phyloP scores from a whole-genome alignment of 495 filamentous ascomycete species.

The Hamigera avellanea region DNA sequence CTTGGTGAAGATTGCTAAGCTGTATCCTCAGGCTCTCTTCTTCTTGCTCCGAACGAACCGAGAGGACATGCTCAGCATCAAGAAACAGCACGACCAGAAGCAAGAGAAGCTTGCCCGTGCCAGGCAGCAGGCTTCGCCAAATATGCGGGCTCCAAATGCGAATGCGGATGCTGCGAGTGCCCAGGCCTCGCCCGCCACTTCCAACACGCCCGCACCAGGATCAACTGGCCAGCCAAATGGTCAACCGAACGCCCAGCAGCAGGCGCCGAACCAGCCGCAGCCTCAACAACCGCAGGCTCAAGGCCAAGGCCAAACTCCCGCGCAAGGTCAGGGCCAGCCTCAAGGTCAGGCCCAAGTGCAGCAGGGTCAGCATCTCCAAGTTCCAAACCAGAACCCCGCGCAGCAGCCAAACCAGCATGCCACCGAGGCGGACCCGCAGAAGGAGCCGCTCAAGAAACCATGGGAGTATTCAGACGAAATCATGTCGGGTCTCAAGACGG shows the following conservation, averaged over 20 bases:
- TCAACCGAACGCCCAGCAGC: constrained; percentile 22
- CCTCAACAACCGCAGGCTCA: constrained; percentile 6
- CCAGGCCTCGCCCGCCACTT: constrained; percentile 15
- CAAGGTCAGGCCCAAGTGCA: constrained; percentile 16
- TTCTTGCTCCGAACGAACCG: constrained; percentile 85
- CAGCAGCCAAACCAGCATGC: constrained; percentile 16
- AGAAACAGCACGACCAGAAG: constrained; percentile 75
- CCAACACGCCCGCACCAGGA: constrained; percentile 9
- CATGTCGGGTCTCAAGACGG: constrained; percentile 85
- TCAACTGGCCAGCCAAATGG: constrained; percentile 5
- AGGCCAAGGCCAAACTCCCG: constrained; percentile 18
- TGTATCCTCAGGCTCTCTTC: constrained; percentile 88
- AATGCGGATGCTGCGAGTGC: constrained; percentile 34
- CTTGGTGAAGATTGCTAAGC: constrained; percentile 85
- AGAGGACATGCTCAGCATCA: constrained; percentile 90
- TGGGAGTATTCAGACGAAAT: constrained; percentile 97
- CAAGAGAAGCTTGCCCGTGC: constrained; percentile 46
- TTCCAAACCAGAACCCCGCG: constrained; percentile 26
- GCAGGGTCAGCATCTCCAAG: constrained; percentile 24
- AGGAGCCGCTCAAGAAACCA: constrained; percentile 55
- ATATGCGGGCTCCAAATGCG: constrained; percentile 40
- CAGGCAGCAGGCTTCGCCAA: constrained; percentile 36
- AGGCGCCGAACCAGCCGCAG: constrained; percentile 17
- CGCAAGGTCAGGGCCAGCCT: constrained; percentile 5
- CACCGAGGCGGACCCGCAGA: constrained; percentile 15